phyloP scores from a whole-genome alignment of 1,139 yeast species.

The Kodamaea plutei region DNA sequence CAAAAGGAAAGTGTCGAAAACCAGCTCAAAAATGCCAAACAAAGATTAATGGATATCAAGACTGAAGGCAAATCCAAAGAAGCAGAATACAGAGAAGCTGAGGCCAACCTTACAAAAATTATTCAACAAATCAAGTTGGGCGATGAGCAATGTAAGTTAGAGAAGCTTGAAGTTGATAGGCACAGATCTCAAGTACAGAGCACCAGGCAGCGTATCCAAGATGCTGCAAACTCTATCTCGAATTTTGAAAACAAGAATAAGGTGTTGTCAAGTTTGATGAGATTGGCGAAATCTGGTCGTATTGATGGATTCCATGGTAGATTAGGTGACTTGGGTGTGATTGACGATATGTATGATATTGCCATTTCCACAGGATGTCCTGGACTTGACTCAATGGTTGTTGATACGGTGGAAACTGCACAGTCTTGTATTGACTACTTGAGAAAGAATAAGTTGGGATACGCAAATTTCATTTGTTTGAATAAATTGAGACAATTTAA shows the following conservation, averaged over 20 bases:
- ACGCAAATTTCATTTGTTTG: conserved; percentile 81
- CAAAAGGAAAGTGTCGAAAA: conserved; percentile 42
- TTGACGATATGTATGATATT: conserved; percentile 82
- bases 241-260: conserved; percentile 64
- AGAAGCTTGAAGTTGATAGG: conserved; percentile 43
- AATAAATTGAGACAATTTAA: conserved; percentile 68
- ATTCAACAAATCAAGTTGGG: conserved; percentile 56
- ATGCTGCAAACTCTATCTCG: conserved; percentile 56
- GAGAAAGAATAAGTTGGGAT: conserved; percentile 80
- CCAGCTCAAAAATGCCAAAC: conserved; percentile 46
- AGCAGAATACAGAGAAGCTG: conserved; percentile 35
- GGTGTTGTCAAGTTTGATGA: conserved; percentile 65
- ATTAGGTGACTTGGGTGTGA: conserved; percentile 84
- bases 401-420: conserved; percentile 89
- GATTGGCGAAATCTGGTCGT: conserved; percentile 77
- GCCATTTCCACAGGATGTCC: conserved; percentile 97
- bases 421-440: conserved; percentile 87
- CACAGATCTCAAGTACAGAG: conserved; percentile 53
- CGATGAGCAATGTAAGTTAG: conserved; percentile 50
- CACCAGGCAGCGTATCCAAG: conserved; percentile 60
- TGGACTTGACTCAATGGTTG: conserved; percentile 87
- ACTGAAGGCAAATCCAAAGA: conserved; percentile 54
- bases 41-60: conserved; percentile 44
- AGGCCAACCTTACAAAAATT: conserved; percentile 46
- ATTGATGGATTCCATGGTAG: conserved; percentile 85